Evolutionary conservation across 2,329 filamentous ascomycete species (phyloP), one percentile per base, ranked within the genome.

Genomic region (Paracoccidioides lutzii): DNA sequence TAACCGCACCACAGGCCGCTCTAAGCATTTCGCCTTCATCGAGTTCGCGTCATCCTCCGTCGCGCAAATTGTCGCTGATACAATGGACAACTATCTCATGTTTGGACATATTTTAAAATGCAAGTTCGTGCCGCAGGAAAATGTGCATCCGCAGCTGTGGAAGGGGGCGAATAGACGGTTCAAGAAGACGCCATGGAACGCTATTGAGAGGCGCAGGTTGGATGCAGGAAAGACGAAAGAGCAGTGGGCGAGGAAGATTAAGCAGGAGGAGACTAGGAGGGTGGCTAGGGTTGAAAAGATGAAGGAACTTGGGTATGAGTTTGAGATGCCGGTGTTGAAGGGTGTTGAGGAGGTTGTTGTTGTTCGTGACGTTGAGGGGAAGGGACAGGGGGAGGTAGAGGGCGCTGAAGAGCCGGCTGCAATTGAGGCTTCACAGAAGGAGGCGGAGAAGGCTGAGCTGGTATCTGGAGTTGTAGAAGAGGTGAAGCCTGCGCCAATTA

Each of bases 11-110:
- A 97, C 90, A 0, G 93, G 93, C 55, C 82, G 83, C 57, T 90
- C 87, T 69, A 95, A 93, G 76, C 93, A 97, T 76, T 95, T 87
- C 67, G 93, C 89, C 37, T 98, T 96, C 71, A 80, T 98, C 66
- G 89, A 98, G 73, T 98, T 98, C 66, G 74, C 74, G 2, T 81
- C 80, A 5, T 75, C 78, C 38, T 84, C 89, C 56, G 87, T 90
- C n/a, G 91, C 93, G 42, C 85, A 88, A 65, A 90, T 97, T 63
- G 91, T 95, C 35, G 85, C 88, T 52, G 88, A 90, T 74, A 95
- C 93, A 28, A 98, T 98, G 93, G 83, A 96, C 77, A 94, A 90
- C 74, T 98, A 98, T 73, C 82, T 97, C 42, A 80, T 98, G 67
- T 97, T 95, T 70, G 88, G 89, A 5, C 91, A 96, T 69, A 87